Percentiles rank a stretch among this genome's conserved stretches.
phyloP scores from a whole-genome alignment of 192 early-diverging fungal species.

The Podila horticola region DNA sequence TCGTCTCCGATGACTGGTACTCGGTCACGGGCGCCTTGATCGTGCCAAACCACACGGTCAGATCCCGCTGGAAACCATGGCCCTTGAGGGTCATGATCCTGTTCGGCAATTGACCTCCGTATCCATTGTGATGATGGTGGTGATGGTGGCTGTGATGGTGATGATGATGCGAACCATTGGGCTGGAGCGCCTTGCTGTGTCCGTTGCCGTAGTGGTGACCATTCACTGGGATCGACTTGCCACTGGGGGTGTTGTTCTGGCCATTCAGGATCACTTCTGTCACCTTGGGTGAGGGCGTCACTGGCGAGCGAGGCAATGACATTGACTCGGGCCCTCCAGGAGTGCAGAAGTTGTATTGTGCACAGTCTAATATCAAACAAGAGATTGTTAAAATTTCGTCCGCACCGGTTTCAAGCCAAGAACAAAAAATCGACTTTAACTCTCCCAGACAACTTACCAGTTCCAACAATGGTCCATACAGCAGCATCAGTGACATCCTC shows the following conservation, averaged over 20 bases:
- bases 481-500: conserved; percentile 90
- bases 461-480: conserved; percentile 94
- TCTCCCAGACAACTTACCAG: conserved; percentile 56
- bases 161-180: conserved; percentile 4
- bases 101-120: conserved; percentile 47
- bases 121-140: conserved; percentile 43
- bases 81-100: conserved; percentile 71
- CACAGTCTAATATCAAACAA: conserved; percentile 54
- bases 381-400: background rate
- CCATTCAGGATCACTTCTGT: conserved; percentile 29
- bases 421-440: conserved; percentile 42
- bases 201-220: conserved; percentile 4
- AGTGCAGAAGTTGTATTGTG: conserved; percentile 64
- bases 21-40: conserved; percentile 60
- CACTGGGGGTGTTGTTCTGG: conserved; percentile 5
- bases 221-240: conserved; percentile 31
- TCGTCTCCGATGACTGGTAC: conserved; percentile 56
- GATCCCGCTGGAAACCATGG: conserved; percentile 74
- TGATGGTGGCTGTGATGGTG: conserved; percentile 12
- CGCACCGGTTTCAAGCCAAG: conserved; percentile 11
- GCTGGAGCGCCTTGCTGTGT: conserved; percentile 21
- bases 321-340: conserved; percentile 52
- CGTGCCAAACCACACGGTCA: conserved; percentile 80
- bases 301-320: conserved; percentile 47
- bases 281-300: conserved; percentile 35